These are phyloP conservation scores for Candida chilensis DNA, from an alignment of 805 yeast species.

Conservation along the genomic window DNA sequence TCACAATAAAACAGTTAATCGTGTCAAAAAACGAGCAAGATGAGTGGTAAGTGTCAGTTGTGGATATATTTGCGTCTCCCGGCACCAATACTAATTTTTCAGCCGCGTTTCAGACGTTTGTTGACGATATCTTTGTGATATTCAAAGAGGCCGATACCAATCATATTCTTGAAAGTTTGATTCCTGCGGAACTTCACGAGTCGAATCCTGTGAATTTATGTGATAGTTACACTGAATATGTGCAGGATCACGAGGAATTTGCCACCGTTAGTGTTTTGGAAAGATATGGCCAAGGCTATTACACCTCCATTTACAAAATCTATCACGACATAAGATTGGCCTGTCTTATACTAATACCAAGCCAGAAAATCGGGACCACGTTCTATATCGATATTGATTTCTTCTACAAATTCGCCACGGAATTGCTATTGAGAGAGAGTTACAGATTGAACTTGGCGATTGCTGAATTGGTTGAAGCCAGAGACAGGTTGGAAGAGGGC, in stretches of 20 bases:
- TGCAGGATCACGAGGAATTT: conserved; percentile 15
- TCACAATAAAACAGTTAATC: too few relatives aligned
- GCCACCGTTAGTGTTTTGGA: conserved; percentile 28
- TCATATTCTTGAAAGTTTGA: conserved; percentile 8
- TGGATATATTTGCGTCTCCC: too few relatives aligned
- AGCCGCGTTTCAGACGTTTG: too few relatives aligned
- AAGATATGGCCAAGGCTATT: conserved; percentile 27
- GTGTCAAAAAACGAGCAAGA: too few relatives aligned
- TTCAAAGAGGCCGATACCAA: conserved; percentile 16
- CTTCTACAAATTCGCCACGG: conserved; percentile 54
- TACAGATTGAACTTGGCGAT: conserved; percentile 28
- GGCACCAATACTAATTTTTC: too few relatives aligned
- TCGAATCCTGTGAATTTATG: conserved; percentile 30
- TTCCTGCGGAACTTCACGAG: conserved; percentile 43
- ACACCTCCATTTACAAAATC: conserved; percentile 41
- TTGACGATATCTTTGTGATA: conserved; percentile 14
- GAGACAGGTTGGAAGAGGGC: conserved; percentile 5
- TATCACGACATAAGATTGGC: conserved; percentile 63
- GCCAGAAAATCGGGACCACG: conserved; percentile 37
- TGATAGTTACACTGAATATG: conserved; percentile 26
- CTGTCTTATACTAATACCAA: conserved; percentile 35
- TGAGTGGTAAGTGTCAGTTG: too few relatives aligned
- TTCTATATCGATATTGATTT: conserved; percentile 47
- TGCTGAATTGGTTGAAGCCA: conserved; percentile 6
- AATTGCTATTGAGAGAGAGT: conserved; percentile 55